A percentile compares a stretch with the other conserved stretches of the same genome.
Evolutionary conservation across 345 rosid species (phyloP).

Genomic region (Boechera retrofracta): DNA sequence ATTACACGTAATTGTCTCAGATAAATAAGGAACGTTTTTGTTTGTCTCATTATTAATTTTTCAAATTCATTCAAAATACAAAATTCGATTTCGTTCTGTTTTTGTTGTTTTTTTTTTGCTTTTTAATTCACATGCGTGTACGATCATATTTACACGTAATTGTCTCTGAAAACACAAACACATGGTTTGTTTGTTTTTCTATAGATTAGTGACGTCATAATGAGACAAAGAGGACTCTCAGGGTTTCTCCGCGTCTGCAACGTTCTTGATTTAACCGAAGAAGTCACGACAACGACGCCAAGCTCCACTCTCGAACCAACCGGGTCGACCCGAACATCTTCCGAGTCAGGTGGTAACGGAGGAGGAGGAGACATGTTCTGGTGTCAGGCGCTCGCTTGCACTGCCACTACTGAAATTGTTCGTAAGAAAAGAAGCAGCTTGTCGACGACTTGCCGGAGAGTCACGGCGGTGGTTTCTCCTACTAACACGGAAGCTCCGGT

Average conservation of each 20-base stretch:
- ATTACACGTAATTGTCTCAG: neutral
- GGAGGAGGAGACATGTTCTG: conserved; percentile 52
- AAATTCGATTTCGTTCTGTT: neutral
- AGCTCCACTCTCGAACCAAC: conserved; percentile 69
- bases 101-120: neutral
- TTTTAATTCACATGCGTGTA: conserved; percentile 35
- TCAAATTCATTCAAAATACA: neutral
- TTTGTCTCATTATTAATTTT: neutral
- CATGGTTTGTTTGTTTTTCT: conserved; percentile 18
- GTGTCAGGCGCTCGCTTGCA: conserved; percentile 60
- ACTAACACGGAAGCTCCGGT: conserved; percentile 55
- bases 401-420: conserved; percentile 72
- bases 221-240: conserved; percentile 65
- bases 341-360: conserved; percentile 55
- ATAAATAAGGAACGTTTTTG: neutral
- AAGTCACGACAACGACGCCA: conserved; percentile 60
- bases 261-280: conserved; percentile 62
- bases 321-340: conserved; percentile 61
- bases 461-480: conserved; percentile 44
- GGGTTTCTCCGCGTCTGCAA: conserved; percentile 69
- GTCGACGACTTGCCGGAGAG: conserved; percentile 51
- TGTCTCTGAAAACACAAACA: conserved; percentile 13
- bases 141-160: conserved; percentile 17
- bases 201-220: conserved; percentile 64
- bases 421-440: conserved; percentile 87